Evolutionary conservation across 345 rosid species (phyloP).

Genomic region (Garcia nutans): DNA sequence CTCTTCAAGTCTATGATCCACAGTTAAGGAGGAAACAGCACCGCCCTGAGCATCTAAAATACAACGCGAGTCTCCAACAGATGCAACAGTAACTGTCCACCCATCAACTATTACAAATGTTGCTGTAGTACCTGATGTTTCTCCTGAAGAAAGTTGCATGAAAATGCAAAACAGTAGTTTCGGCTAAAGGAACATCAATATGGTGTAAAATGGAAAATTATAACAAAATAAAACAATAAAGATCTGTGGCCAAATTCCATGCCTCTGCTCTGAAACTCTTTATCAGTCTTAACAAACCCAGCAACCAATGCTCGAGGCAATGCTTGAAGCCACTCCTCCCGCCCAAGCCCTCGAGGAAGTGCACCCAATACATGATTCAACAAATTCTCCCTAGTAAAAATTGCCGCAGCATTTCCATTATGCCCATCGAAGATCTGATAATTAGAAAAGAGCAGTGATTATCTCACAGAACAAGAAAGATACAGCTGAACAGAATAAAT

Average conservation of each 20-base stretch:
- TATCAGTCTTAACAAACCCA: constrained; percentile 93
- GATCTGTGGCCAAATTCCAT: constrained; percentile 11
- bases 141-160: constrained; percentile 48
- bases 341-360: constrained; percentile 64
- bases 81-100: constrained; percentile 93
- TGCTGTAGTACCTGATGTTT: constrained; percentile 91
- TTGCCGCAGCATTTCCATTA: constrained; percentile 90
- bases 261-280: constrained; percentile 91
- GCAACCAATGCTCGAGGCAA: constrained; percentile 86
- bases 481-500: constrained; percentile 3
- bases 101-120: constrained; percentile 88
- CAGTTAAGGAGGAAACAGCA: constrained; percentile 66
- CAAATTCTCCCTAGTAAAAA: constrained; percentile 71
- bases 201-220: not conserved
- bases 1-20: constrained; percentile 90
- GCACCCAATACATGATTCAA: constrained; percentile 68
- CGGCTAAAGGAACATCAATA: constrained; percentile 8
- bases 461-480: constrained; percentile 8
- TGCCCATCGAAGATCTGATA: constrained; percentile 88
- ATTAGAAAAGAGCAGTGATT: constrained; percentile 6
- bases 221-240: constrained; percentile 7
- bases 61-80: constrained; percentile 94
- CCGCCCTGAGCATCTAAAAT: constrained; percentile 74
- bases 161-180: constrained; percentile 13
- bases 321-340: constrained; percentile 88